Evolutionary conservation across 1,139 yeast species (phyloP), one percentile per base, ranked within the genome.

Genomic region (Diutina mesorugosa): DNA sequence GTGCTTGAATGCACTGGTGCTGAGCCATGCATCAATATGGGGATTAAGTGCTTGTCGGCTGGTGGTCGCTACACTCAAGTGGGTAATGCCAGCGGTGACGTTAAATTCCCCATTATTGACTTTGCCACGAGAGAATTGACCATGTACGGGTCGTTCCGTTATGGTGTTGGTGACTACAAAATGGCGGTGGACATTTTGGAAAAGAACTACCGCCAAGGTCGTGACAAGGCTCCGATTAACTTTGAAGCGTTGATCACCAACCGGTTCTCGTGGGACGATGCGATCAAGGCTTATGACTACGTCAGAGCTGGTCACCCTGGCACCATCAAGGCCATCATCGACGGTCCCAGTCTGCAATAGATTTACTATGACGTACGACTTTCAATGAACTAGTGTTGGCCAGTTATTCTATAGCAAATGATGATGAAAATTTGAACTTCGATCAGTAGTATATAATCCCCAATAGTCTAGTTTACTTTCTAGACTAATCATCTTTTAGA

Each of bases 131-230:
- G 84, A 66, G 96, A 90, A 67, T 70, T 87, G 63, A 76, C 78
- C 0, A 72, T 88, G 65, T 83, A 78, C 66, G 96, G 95, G 47
- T 82, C 85, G 60, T 90, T 89, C 78, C 82, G 97, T 69, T 90
- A 90, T 71, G 83, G 84, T 57, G 84, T 78, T 62, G 85, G 89
- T 60, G 96, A 89, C 69, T 90, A 89, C 74, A 78, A 80, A 62
- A 82, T 85, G 54, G 83, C 95, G 1, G 90, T 90, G 51, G 79
- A 80, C 52, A 76, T 90, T 61, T 75, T 89, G 57, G 78, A 72
- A 57, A 77, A 81, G 32, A 74, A 80, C 59, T 87, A 86, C 57
- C 78, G 74, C 62, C 78, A 85, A 57, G 80, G 85, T 59, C 85
- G 83, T 58, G 83, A 80, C 59, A 69, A 71, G 26, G 72, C 72